phyloP scores from a whole-genome alignment of 2,329 filamentous ascomycete genomes.

The Coniochaeta sp. region DNA sequence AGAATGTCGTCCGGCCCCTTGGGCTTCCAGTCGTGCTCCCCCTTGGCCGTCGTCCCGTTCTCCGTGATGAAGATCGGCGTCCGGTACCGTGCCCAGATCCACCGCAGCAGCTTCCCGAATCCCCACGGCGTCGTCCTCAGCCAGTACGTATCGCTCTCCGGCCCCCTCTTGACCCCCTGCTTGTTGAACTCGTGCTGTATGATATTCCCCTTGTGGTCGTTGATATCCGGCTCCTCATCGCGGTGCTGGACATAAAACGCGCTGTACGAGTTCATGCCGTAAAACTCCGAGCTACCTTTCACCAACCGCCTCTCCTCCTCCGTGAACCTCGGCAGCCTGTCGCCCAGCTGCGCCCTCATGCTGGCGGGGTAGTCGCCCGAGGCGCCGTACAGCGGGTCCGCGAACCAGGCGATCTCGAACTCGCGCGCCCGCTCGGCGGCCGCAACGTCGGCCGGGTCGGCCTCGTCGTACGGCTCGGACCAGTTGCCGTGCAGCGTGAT shows the following conservation, averaged over 20 bases:
- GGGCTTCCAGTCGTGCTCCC: conserved; percentile 26
- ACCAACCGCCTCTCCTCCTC: conserved; percentile 29
- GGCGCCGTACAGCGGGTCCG: conserved; percentile 27
- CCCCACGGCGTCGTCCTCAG: conserved; percentile 29
- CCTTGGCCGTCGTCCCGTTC: conserved; percentile 32
- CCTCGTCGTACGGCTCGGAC: conserved; percentile 30
- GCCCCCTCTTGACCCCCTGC: conserved; percentile 22
- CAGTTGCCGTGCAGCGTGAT: conserved; percentile 34
- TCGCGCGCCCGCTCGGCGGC: conserved; percentile 30
- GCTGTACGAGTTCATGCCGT: conserved; percentile 36
- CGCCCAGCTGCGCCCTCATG: conserved; percentile 30
- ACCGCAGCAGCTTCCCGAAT: conserved; percentile 28
- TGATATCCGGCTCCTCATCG: conserved; percentile 24
- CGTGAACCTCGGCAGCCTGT: conserved; percentile 28
- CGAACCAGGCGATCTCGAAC: conserved; percentile 35
- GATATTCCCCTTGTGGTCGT: conserved; percentile 32
- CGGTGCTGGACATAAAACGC: conserved; percentile 29
- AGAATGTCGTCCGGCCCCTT: conserved; percentile 22
- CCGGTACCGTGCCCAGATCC: conserved; percentile 31
- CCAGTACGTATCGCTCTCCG: conserved; percentile 30
- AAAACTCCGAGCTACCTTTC: conserved; percentile 28
- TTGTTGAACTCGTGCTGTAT: conserved; percentile 27
- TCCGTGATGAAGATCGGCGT: conserved; percentile 34
- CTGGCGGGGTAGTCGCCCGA: conserved; percentile 31
- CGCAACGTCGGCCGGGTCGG: conserved; percentile 25